Conservation (phyloP, 257 asterid species). For the Solanum pennellii region DNA sequence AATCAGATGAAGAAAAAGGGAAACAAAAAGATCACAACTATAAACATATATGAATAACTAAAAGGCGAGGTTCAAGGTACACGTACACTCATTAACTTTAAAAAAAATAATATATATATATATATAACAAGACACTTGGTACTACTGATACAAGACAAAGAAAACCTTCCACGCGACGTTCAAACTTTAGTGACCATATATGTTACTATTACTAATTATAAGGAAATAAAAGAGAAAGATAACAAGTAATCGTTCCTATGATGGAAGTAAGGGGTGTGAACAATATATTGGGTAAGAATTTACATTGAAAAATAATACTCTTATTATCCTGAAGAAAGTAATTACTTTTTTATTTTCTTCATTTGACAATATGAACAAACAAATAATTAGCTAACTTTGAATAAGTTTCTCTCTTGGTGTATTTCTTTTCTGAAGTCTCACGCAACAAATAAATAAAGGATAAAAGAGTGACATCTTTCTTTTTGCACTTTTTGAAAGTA, state of each 20-base stretch:
- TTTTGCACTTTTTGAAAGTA: background rate
- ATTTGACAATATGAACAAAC: background rate
- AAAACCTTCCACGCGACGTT: background rate
- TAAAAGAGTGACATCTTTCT: background rate
- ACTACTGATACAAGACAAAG: background rate
- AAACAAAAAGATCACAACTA: background rate
- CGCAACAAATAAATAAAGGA: background rate
- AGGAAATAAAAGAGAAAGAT: background rate
- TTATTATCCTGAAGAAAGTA: background rate
- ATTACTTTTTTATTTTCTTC: background rate
- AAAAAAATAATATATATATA: no score
- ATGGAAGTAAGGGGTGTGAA: background rate
- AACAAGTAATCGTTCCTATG: background rate
- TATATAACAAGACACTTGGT: background rate
- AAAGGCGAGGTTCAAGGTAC: fast-evolving
- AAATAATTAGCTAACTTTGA: background rate
- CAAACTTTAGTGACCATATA: background rate
- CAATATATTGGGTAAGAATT: background rate
- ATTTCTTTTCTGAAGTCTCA: background rate
- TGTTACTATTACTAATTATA: background rate
- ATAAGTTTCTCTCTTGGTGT: background rate
- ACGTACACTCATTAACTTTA: background rate
- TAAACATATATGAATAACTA: background rate
- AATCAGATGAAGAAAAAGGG: background rate
- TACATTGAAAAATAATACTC: background rate